Evolutionary conservation across 78 protist species (phyloP).

Genomic region (Pigoraptor vietnamica): DNA sequence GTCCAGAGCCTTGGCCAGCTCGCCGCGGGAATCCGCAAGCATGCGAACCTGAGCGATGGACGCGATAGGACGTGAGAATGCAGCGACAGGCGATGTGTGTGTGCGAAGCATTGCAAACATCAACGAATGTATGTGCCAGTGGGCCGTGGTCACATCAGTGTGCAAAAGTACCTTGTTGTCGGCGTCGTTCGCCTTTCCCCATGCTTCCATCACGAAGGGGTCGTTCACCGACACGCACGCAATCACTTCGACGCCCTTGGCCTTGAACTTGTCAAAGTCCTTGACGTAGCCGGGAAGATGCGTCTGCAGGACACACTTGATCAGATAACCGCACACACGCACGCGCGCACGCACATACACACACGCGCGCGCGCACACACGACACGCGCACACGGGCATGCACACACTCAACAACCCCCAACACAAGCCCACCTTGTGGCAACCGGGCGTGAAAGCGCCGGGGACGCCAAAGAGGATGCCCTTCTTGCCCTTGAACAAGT

Average conservation of each 20-base stretch:
- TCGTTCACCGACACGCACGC: constrained; percentile 35
- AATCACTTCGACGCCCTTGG: constrained; percentile 17
- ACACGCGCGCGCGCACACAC: too few relatives aligned
- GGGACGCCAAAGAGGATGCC: constrained; percentile 28
- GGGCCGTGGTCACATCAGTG: too few relatives aligned
- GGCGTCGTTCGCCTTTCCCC: neutral
- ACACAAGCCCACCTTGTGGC: neutral
- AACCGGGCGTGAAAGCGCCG: constrained; percentile 42
- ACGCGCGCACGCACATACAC: too few relatives aligned
- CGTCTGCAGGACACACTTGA: too few relatives aligned
- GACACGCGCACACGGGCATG: too few relatives aligned
- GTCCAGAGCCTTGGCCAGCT: neutral
- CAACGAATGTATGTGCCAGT: too few relatives aligned
- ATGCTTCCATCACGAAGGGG: constrained; percentile 33
- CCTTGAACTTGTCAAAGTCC: constrained; percentile 15
- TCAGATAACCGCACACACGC: too few relatives aligned
- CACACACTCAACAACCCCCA: neutral
- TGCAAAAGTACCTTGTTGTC: neutral
- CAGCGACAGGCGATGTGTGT: too few relatives aligned
- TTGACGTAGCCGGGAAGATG: constrained; percentile 26
- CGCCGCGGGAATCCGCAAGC: neutral
- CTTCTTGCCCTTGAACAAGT: constrained; percentile 24
- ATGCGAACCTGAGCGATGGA: neutral
- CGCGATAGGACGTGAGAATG: too few relatives aligned
- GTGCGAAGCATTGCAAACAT: too few relatives aligned